Base-by-base conservation (phyloP, 2,329 filamentous ascomycete species). In the Colletotrichum karsti region DNA sequence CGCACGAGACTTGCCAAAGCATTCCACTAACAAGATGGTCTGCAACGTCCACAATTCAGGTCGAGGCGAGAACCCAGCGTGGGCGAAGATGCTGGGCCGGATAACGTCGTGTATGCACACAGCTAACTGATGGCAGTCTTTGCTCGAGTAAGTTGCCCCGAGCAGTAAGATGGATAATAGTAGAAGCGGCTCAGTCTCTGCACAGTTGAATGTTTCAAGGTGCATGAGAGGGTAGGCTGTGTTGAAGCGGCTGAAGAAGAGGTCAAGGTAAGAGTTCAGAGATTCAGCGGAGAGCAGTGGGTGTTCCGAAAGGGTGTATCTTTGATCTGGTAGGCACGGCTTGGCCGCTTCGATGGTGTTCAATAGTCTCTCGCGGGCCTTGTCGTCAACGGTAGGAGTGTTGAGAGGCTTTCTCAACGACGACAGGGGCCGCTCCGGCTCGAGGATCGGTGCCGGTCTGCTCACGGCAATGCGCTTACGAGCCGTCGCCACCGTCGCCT, bases 171-270 rank as follows among this genome's bases (percentile, higher is more conserved):
- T 81, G 0, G 88, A 84, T 0, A 85, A 77, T 0, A 91, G 78
- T 0, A 90, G 78, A 1, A 90, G 75, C 0, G 87, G 80, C 26
- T 90, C 85, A 0, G 82, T 79, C 3, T 78, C 74, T 7, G 77
- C 79, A 1, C 86, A 81, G 46, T 87, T 79, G 72, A 90, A 91
- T 0, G 87, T 90, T 2, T 87, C 78, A 69, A 85, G 79, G 67
- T 91, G 88, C 8, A 91, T 82, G 1, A 90, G 77, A 0, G 88
- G 89, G 70, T 91, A 91, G 1, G 84, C 80, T 0, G 83, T 82
- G 73, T 91, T 91, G 77, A 91, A 90, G 3, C 84, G 82, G 1
- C 82, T 84, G 74, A 90, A 91, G 77, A 87, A 91, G 1, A 90
- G 77, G 67, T 90, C 85, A 41, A 83, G 82, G 72, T 89, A 90